These are phyloP conservation scores for Litchi chinensis DNA, from an alignment of 345 rosid species.

Conservation along the genomic window DNA sequence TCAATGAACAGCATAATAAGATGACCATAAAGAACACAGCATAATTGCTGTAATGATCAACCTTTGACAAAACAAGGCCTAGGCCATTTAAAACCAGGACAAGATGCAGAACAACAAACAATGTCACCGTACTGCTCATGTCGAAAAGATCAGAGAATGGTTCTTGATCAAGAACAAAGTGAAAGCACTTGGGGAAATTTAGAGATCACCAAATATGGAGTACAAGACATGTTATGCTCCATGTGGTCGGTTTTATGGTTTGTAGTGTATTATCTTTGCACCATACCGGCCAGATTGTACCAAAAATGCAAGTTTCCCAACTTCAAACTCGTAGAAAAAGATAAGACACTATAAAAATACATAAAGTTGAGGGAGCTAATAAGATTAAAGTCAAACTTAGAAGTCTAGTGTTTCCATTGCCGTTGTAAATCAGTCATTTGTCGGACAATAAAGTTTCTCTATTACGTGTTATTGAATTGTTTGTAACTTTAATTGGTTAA, in stretches of 20 bases:
- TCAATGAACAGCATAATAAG: neutral
- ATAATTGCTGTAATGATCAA: constrained; percentile 26
- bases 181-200: neutral
- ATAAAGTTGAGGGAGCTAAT: neutral
- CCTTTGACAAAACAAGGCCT: constrained; percentile 11
- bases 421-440: neutral
- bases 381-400: constrained; percentile 12
- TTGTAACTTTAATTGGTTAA: neutral
- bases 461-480: neutral
- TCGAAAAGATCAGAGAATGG: neutral
- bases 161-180: constrained; percentile 7
- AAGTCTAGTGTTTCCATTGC: neutral
- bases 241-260: neutral
- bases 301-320: neutral
- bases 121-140: constrained; percentile 21
- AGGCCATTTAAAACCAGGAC: constrained; percentile 18
- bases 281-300: neutral
- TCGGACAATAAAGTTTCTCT: neutral
- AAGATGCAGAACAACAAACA: constrained; percentile 19
- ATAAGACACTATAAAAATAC: neutral
- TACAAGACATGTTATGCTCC: neutral
- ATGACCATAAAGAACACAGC: constrained; percentile 7
- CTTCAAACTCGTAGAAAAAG: neutral
- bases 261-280: neutral
- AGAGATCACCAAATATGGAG: neutral